phyloP scores from a whole-genome alignment of 169 alveolate genomes.

The Pseudocohnilembus persalinus region DNA sequence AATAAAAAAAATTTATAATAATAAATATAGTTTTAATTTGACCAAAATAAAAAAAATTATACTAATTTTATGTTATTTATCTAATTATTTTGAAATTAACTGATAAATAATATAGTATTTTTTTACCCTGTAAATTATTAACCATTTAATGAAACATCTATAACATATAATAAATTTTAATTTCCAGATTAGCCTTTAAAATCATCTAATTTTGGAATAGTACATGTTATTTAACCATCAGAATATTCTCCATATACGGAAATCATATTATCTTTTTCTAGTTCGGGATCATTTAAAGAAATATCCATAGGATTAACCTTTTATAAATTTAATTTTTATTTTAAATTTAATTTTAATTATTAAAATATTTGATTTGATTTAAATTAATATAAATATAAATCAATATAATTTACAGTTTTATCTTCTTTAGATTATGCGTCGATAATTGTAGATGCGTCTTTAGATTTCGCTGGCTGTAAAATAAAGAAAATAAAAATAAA shows the following conservation, averaged over 20 bases:
- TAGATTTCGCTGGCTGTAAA: not conserved
- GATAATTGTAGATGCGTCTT: not conserved
- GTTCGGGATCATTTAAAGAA: conserved; percentile 61
- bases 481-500: not conserved
- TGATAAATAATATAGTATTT: too few species aligned
- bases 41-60: conserved; percentile 30
- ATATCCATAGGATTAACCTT: conserved; percentile 68
- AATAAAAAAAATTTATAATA: not conserved
- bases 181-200: conserved; percentile 56
- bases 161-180: conserved; percentile 78
- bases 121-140: conserved; percentile 64
- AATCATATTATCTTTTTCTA: conserved; percentile 75
- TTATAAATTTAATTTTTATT: conserved; percentile 19
- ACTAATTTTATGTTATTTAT: too few species aligned
- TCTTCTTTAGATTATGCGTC: not conserved
- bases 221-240: conserved; percentile 78
- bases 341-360: conserved; percentile 16
- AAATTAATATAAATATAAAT: too few species aligned
- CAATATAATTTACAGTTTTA: too few species aligned
- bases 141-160: conserved; percentile 82
- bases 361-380: conserved; percentile 6
- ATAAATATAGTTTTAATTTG: not conserved
- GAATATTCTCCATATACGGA: conserved; percentile 77
- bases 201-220: conserved; percentile 73
- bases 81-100: too few species aligned